Evolutionary conservation across 2,329 filamentous ascomycete species (phyloP), one percentile per base, ranked within the genome.

Genomic region (Leptographium flavum): DNA sequence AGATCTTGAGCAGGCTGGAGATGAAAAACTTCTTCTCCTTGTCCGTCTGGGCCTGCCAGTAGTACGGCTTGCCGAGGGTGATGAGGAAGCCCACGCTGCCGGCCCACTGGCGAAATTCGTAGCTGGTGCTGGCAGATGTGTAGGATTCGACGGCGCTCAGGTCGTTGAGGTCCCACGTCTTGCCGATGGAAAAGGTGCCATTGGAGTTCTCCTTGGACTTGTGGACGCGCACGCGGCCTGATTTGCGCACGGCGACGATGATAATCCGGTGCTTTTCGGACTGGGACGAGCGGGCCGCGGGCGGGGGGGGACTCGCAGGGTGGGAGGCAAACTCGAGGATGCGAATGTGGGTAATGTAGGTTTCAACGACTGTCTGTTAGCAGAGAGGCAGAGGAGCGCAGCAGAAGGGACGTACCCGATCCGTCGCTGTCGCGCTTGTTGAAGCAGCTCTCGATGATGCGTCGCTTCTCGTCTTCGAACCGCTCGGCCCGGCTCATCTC

Each of bases 1-100:
- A 98, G 53, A 98, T 95, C 63, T 96, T 98, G 58, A 96, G 79
- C 54, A 96, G 66, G 62, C 88, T 95, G 30, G 85, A 87, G 56
- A 98, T 92, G 63, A 98, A 98, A 65, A 96, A 96, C 59, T 94
- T 90, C 70, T 95, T 96, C 65, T 98, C 92, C 66, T 95, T 95
- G 44, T 85, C 75, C 1, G 86, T 92, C 52, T 87, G 81, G 30
- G 92, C 87, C 62, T 94, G 79, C 92, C 92, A 98, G 62, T 92
- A 98, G 64, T 98, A 98, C 0, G 87, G 84, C 62, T 98, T 98
- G 23, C 83, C 82, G 25, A 98, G 75, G 2, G 81, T 92, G 42
- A 96, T 86, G 23, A 83, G 70, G 58, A 98, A 96, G 15, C 92
- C 92, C 38, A 79, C 77, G 47, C 81, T 81, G 43, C 83, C 81